Percentiles rank a stretch among this genome's conserved stretches.
Conservation (phyloP, 2,329 filamentous ascomycete genomes). For the Colletotrichum siamense region DNA sequence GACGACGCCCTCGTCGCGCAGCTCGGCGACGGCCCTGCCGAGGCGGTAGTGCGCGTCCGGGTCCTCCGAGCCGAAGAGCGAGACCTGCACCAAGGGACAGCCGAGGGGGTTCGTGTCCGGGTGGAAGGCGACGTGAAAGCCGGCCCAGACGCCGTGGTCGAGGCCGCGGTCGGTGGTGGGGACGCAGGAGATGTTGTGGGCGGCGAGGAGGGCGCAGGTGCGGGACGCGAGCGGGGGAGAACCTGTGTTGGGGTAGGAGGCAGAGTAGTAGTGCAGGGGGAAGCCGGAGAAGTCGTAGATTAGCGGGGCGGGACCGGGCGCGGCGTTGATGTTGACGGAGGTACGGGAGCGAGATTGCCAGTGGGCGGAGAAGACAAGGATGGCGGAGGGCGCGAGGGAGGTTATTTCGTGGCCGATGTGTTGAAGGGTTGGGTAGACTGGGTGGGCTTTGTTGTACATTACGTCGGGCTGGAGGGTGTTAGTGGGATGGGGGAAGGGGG, state of each 20-base stretch:
- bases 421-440: conserved; percentile 69
- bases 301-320: conserved; percentile 63
- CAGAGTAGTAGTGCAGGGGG: conserved; percentile 71
- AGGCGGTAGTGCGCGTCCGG: conserved; percentile 70
- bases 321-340: conserved; percentile 69
- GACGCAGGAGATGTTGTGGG: conserved; percentile 62
- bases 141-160: conserved; percentile 78
- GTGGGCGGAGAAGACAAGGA: conserved; percentile 80
- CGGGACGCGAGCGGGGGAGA: conserved; percentile 63
- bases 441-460: conserved; percentile 72
- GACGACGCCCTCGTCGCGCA: conserved; percentile 71
- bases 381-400: conserved; percentile 71
- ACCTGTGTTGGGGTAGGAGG: conserved; percentile 69
- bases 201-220: conserved; percentile 59
- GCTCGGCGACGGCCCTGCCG: conserved; percentile 67
- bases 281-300: conserved; percentile 82
- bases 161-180: conserved; percentile 67
- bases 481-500: neutral
- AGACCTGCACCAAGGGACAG: conserved; percentile 76
- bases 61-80: conserved; percentile 69
- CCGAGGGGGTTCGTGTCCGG: conserved; percentile 65
- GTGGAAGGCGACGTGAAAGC: conserved; percentile 69
- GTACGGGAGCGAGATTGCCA: conserved; percentile 67
- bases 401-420: conserved; percentile 74
- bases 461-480: conserved; percentile 60